Percentiles rank a stretch among this genome's conserved stretches.
Conservation (phyloP, 2,329 filamentous ascomycete genomes). For the Monilinia polystroma region DNA sequence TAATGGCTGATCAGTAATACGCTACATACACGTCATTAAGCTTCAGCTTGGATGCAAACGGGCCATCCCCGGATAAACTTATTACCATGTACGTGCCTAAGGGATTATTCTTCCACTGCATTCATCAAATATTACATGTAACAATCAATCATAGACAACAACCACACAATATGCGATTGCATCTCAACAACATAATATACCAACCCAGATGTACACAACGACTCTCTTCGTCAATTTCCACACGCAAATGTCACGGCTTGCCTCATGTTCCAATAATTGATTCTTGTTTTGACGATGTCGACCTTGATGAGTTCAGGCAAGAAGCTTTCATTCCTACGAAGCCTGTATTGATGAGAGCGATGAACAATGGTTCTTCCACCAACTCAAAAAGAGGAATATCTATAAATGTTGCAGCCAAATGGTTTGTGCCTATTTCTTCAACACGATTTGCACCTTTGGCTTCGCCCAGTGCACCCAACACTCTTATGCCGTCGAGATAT, state of each 20-base stretch:
- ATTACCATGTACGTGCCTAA: too few relatives aligned
- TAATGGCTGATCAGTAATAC: too few relatives aligned
- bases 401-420: conserved; percentile 56
- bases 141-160: background rate
- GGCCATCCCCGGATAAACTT: too few relatives aligned
- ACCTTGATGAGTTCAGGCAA: conserved; percentile 51
- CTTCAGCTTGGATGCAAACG: too few relatives aligned
- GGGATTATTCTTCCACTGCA: too few relatives aligned
- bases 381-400: conserved; percentile 40
- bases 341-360: conserved; percentile 52
- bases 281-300: conserved; percentile 29
- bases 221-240: background rate
- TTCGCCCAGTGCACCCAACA: background rate
- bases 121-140: background rate
- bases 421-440: conserved; percentile 51
- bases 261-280: conserved; percentile 25
- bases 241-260: conserved; percentile 7
- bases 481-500: conserved; percentile 35
- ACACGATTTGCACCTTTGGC: background rate
- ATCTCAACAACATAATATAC: background rate
- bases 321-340: conserved; percentile 52
- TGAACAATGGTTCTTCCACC: conserved; percentile 19
- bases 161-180: conserved; percentile 15
- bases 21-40: too few relatives aligned
- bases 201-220: conserved; percentile 5